Conservation (phyloP, 2,329 filamentous ascomycete species). For the Exophiala xenobiotica region DNA sequence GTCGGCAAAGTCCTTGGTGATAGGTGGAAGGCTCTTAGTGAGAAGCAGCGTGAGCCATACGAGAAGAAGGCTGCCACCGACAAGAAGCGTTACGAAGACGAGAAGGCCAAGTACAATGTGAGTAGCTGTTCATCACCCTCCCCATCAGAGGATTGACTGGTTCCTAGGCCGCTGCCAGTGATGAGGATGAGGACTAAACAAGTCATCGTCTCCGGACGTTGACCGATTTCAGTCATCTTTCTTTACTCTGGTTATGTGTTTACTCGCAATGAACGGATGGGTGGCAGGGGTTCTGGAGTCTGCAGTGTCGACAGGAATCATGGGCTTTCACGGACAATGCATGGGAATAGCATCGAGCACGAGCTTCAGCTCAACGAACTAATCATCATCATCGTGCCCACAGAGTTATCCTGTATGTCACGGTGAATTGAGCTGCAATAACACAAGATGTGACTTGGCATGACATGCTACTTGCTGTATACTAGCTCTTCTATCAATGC, state of each 20-base stretch:
- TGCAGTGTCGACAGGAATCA: conserved; percentile 16
- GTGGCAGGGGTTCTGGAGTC: conserved; percentile 27
- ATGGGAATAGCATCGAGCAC: conserved; percentile 13
- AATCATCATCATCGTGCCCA: conserved; percentile 1
- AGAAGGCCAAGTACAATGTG: conserved; percentile 92
- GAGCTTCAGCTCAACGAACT: conserved; percentile 2
- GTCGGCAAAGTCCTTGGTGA: conserved; percentile 98
- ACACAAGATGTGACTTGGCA: conserved; percentile 19
- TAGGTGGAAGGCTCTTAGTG: conserved; percentile 95
- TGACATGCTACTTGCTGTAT: conserved; percentile 25
- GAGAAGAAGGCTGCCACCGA: conserved; percentile 94
- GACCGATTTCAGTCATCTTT: conserved; percentile 10
- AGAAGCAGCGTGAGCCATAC: conserved; percentile 90
- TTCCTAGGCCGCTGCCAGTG: conserved; percentile 10
- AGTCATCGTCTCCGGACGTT: background rate
- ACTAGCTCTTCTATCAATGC: conserved; percentile 28
- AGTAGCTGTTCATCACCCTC: conserved; percentile 4
- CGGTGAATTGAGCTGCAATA: conserved; percentile 18
- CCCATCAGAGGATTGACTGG: background rate
- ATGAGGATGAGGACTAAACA: conserved; percentile 24
- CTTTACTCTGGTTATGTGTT: conserved; percentile 24
- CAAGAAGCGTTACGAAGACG: conserved; percentile 99
- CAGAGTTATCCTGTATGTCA: background rate
- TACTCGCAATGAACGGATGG: conserved; percentile 25
- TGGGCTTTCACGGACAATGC: conserved; percentile 22